Percentiles rank a stretch among this genome's conserved stretches.
phyloP scores from a whole-genome alignment of 352 stramenopile genomes.

The Halophytophthora batemanensis region DNA sequence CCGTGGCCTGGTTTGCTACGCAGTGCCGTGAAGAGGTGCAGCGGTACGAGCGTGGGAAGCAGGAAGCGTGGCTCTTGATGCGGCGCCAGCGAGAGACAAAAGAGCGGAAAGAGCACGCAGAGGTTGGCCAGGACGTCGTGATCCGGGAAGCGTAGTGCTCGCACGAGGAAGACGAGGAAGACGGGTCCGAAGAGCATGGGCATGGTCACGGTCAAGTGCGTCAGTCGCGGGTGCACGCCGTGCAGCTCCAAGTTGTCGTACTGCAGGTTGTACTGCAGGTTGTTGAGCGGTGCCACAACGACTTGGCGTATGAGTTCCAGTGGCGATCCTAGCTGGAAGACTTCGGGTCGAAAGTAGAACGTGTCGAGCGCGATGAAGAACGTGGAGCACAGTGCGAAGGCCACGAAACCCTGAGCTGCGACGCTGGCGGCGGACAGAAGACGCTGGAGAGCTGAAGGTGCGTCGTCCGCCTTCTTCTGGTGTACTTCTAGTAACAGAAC shows the following conservation, averaged over 20 bases:
- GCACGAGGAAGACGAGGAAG: constrained; percentile 52
- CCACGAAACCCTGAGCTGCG: constrained; percentile 39
- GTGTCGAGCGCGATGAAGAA: constrained; percentile 54
- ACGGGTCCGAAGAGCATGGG: constrained; percentile 91
- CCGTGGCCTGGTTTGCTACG: constrained; percentile 9
- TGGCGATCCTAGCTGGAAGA: constrained; percentile 12
- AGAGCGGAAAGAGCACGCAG: constrained; percentile 68
- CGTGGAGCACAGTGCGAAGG: constrained; percentile 34
- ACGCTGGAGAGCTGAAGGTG: background rate
- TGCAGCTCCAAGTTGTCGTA: constrained; percentile 88
- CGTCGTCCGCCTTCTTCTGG: constrained; percentile 19
- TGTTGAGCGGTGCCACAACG: constrained; percentile 81
- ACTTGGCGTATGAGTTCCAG: constrained; percentile 15
- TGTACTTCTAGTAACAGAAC: constrained; percentile 25
- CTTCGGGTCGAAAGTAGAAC: constrained; percentile 46
- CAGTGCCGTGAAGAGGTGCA: constrained; percentile 60
- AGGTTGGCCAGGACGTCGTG: constrained; percentile 24
- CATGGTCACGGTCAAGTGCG: constrained; percentile 90
- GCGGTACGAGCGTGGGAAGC: constrained; percentile 79
- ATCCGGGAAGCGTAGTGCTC: constrained; percentile 18
- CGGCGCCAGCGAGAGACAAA: constrained; percentile 86
- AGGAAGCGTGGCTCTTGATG: constrained; percentile 94
- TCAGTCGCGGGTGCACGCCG: constrained; percentile 87
- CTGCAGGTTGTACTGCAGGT: constrained; percentile 92
- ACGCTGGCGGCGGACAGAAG: constrained; percentile 19